These are phyloP conservation scores for Saprolegnia diclina DNA, from an alignment of 352 stramenopile species.

Conservation along the genomic window DNA sequence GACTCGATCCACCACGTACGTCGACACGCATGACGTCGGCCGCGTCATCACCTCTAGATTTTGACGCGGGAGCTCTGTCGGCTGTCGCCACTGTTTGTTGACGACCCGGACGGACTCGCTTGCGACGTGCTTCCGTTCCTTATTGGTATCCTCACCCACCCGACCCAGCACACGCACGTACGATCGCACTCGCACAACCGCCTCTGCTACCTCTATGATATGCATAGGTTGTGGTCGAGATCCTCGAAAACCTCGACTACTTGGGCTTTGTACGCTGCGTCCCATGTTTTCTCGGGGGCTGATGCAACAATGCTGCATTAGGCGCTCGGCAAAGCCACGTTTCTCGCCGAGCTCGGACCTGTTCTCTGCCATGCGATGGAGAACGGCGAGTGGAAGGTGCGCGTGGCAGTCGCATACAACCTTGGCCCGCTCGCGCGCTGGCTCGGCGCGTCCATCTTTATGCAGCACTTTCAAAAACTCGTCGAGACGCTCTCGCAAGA, in stretches of 20 bases:
- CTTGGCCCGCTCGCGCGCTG: constrained; percentile 18
- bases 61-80: constrained; percentile 18
- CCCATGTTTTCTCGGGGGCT: too few relatives aligned
- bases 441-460: constrained; percentile 17
- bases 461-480: constrained; percentile 1
- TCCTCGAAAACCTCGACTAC: constrained; percentile 25
- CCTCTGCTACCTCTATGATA: too few relatives aligned
- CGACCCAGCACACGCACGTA: constrained; percentile 15
- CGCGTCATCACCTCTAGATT: constrained; percentile 3
- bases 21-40: not conserved
- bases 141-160: not conserved
- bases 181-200: not conserved
- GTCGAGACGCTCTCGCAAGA: constrained; percentile 7
- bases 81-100: constrained; percentile 2
- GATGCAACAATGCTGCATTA: not conserved
- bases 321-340: constrained; percentile 11
- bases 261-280: constrained; percentile 22
- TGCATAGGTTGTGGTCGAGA: constrained; percentile 14
- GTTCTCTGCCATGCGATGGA: not conserved
- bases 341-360: constrained; percentile 9
- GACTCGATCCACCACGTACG: constrained; percentile 25
- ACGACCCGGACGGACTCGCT: constrained; percentile 3
- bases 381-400: constrained; percentile 20
- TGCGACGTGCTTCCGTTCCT: constrained; percentile 25
- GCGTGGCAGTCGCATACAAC: constrained; percentile 23